These are phyloP conservation scores for Cornus florida DNA, from an alignment of 148 eudicot species.

Conservation along the genomic window DNA sequence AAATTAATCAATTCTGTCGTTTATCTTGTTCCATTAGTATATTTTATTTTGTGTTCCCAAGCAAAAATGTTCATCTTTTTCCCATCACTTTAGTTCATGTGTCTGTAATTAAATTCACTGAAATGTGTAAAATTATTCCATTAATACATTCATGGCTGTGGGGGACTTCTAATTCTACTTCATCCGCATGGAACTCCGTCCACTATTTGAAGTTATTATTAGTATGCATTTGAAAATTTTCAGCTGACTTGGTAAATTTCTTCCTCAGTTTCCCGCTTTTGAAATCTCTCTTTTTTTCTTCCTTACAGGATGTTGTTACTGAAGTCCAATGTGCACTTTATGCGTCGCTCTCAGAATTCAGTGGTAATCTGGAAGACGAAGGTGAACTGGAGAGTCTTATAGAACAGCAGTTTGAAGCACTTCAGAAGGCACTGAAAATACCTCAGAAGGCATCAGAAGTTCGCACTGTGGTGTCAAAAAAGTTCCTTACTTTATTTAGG, in stretches of 20 bases:
- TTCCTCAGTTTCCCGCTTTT: neutral
- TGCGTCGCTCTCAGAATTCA: constrained; percentile 50
- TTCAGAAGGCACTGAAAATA: constrained; percentile 83
- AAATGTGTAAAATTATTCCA: too few species aligned
- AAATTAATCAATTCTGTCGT: neutral
- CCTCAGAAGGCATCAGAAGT: constrained; percentile 76
- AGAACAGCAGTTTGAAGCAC: constrained; percentile 73
- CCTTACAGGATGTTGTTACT: constrained; percentile 61
- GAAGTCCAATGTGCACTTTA: constrained; percentile 63
- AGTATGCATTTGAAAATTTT: neutral
- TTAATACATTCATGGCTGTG: neutral
- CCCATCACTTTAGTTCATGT: too few species aligned
- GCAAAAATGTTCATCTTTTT: too few species aligned
- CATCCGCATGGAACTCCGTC: neutral
- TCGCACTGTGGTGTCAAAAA: constrained; percentile 71
- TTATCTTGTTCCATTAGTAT: neutral
- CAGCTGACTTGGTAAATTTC: neutral
- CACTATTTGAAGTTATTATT: neutral
- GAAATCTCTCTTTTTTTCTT: neutral
- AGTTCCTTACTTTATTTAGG: constrained; percentile 81
- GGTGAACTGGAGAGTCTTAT: constrained; percentile 69
- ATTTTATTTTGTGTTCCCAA: too few species aligned
- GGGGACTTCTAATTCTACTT: neutral
- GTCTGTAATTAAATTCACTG: too few species aligned
- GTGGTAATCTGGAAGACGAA: constrained; percentile 70